Percentiles rank a stretch among this genome's conserved stretches.
Conservation (phyloP, 441 rosid genomes). For the Arabidopsis lyrata region DNA sequence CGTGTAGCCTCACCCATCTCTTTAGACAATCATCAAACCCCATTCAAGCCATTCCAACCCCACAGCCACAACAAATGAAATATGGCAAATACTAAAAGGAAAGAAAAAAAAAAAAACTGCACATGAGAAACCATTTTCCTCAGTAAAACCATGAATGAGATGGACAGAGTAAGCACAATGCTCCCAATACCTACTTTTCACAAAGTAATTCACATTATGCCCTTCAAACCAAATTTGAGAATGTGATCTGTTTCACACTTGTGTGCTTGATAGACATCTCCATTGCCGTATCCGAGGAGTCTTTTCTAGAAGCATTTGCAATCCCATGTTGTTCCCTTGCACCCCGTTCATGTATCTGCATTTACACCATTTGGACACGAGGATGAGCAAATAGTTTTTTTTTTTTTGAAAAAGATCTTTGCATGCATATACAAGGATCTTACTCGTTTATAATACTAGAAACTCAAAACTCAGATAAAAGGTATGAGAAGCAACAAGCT, state of each 20-base stretch:
- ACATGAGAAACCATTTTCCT: conserved; percentile 34
- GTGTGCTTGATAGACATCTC: conserved; percentile 86
- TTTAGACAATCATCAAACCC: conserved; percentile 32
- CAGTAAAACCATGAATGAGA: conserved; percentile 38
- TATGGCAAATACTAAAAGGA: conserved; percentile 18
- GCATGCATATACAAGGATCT: conserved; percentile 8
- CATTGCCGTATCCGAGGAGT: conserved; percentile 69
- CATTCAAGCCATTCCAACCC: conserved; percentile 24
- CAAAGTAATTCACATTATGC: conserved; percentile 37
- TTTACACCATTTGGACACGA: conserved; percentile 24
- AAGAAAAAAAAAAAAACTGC: conserved; percentile 33
- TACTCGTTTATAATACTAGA: not conserved
- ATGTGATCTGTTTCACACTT: conserved; percentile 52
- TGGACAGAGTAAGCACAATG: conserved; percentile 13
- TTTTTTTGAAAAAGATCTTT: not conserved
- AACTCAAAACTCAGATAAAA: conserved; percentile 20
- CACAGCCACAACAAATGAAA: conserved; percentile 36
- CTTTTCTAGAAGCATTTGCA: conserved; percentile 83
- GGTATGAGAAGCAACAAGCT: conserved; percentile 12
- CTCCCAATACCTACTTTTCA: conserved; percentile 36
- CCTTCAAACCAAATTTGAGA: conserved; percentile 29
- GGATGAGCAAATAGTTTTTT: conserved; percentile 2
- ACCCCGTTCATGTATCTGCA: conserved; percentile 71
- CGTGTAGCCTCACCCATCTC: conserved; percentile 26
- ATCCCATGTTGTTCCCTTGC: conserved; percentile 68